Percentiles rank a stretch among this genome's conserved stretches.
Conservation (phyloP, 2,329 filamentous ascomycete species). For the Botryotinia globosa region DNA sequence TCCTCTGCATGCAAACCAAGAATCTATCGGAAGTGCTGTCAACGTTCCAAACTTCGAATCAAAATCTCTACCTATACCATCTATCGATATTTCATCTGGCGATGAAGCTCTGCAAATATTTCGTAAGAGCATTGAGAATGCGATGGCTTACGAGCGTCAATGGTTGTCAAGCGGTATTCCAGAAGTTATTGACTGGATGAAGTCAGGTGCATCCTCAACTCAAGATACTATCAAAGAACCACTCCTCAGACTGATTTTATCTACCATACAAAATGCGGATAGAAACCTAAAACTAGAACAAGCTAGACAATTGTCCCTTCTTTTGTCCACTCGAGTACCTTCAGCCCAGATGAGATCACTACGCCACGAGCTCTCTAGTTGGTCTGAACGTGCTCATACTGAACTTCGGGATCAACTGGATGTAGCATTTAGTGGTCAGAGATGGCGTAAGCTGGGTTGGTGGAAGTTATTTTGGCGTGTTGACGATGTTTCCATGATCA, state of each 20-base stretch:
- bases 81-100: conserved; percentile 64
- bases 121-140: conserved; percentile 66
- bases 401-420: conserved; percentile 81
- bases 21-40: conserved; percentile 54
- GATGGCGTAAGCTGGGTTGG: conserved; percentile 82
- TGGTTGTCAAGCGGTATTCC: conserved; percentile 74
- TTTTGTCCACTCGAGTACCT: conserved; percentile 37
- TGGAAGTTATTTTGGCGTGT: conserved; percentile 96
- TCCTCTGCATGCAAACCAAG: conserved; percentile 40
- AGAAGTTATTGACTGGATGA: conserved; percentile 64
- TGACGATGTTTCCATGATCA: conserved; percentile 84
- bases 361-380: conserved; percentile 59
- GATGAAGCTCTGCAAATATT: conserved; percentile 63
- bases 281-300: conserved; percentile 52
- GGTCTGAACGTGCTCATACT: conserved; percentile 77
- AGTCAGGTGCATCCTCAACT: conserved; percentile 41
- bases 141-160: conserved; percentile 66
- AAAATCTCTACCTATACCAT: conserved; percentile 45
- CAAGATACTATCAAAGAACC: conserved; percentile 59
- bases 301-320: conserved; percentile 36
- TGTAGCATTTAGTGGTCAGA: conserved; percentile 68
- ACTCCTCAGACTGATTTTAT: conserved; percentile 63
- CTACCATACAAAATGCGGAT: conserved; percentile 58
- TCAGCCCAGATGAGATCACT: conserved; percentile 47
- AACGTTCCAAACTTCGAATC: conserved; percentile 49